These are phyloP conservation scores for Suillus lakei DNA, from an alignment of 768 basidiomycete genomes.

Conservation along the genomic window DNA sequence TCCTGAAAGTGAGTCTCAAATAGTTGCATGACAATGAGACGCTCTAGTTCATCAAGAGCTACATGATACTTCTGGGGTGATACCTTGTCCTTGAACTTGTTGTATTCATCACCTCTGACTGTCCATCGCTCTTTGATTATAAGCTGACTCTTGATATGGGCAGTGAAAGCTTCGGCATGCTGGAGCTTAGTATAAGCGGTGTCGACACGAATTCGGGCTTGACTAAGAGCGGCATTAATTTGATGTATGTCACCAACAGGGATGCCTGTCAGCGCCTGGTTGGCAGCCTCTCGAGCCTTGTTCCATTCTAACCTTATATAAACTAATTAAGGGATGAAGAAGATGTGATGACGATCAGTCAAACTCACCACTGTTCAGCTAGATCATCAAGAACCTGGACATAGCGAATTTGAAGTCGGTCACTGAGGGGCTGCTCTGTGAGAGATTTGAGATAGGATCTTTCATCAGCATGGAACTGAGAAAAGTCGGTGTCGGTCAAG, in stretches of 20 bases:
- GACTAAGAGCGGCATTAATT: conserved; percentile 1
- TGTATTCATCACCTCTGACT: too few relatives aligned
- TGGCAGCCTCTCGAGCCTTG: neutral
- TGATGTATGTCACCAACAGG: neutral
- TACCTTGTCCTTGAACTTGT: too few relatives aligned
- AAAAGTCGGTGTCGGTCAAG: neutral
- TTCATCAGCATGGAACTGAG: neutral
- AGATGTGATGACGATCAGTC: too few relatives aligned
- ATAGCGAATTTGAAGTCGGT: neutral
- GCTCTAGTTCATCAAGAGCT: too few relatives aligned
- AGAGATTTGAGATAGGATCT: neutral
- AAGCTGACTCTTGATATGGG: too few relatives aligned
- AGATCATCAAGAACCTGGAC: neutral
- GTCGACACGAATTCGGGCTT: conserved; percentile 6
- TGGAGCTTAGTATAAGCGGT: neutral
- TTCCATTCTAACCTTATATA: neutral
- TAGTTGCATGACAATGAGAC: too few relatives aligned
- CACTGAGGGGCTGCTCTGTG: neutral
- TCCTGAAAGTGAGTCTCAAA: too few relatives aligned
- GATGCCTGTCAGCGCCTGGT: neutral
- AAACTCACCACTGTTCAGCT: too few relatives aligned
- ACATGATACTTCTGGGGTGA: too few relatives aligned
- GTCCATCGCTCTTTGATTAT: too few relatives aligned
- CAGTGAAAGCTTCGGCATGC: too few relatives aligned
- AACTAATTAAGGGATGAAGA: too few relatives aligned